Conservation (phyloP, 768 basidiomycete species). For the Daedaleopsis nitida region DNA sequence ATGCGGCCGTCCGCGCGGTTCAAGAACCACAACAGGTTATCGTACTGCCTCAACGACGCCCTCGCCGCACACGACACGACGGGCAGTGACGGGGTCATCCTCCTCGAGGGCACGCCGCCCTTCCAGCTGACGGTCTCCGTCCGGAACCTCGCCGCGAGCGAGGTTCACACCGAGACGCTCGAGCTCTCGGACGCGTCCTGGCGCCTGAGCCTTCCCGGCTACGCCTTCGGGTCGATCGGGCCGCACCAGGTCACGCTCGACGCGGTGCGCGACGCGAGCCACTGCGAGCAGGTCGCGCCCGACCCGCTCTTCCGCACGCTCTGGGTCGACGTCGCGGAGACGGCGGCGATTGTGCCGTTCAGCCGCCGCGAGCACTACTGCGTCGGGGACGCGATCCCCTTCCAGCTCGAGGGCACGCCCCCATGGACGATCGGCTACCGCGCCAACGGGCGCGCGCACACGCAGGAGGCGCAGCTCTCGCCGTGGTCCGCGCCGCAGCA, state of each 20-base stretch:
- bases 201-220: slow-evolving; percentile 71
- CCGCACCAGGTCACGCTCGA: slow-evolving; percentile 81
- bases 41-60: slow-evolving; percentile 75
- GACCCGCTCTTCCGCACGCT: slow-evolving; percentile 63
- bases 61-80: slow-evolving; percentile 55
- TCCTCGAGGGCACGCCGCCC: slow-evolving; percentile 83
- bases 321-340: slow-evolving; percentile 95
- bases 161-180: slow-evolving; percentile 59
- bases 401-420: slow-evolving; percentile 91
- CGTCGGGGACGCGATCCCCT: slow-evolving; percentile 86
- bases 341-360: slow-evolving; percentile 87
- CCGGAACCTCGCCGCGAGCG: slow-evolving; percentile 74
- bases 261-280: slow-evolving; percentile 76
- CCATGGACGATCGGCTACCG: slow-evolving; percentile 93
- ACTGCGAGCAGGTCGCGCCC: slow-evolving; percentile 73
- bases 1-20: slow-evolving; percentile 82
- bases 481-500: slow-evolving; percentile 88
- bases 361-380: slow-evolving; percentile 81
- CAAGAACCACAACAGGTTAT: slow-evolving; percentile 61
- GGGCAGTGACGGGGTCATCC: slow-evolving; percentile 60
- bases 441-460: slow-evolving; percentile 72
- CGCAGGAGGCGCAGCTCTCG: slow-evolving; percentile 74
- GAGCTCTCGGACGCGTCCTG: slow-evolving; percentile 54
- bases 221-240: slow-evolving; percentile 77
- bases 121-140: slow-evolving; percentile 78